These are phyloP conservation scores for Aspergillus sp. DNA, from an alignment of 2,329 filamentous ascomycete species.

Conservation along the genomic window DNA sequence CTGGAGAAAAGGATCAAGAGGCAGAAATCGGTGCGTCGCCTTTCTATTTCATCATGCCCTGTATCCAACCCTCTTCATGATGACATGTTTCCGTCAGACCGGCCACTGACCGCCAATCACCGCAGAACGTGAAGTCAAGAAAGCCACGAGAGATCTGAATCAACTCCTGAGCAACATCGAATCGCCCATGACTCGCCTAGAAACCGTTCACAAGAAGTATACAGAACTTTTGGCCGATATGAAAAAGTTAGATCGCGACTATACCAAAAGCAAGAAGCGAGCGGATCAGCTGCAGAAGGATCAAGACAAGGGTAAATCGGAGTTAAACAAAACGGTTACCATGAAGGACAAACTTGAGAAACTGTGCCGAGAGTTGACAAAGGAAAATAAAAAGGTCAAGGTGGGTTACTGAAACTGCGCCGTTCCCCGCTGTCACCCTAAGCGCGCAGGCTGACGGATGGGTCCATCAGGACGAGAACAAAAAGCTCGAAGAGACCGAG, in stretches of 20 bases:
- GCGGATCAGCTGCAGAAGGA: constrained; percentile 95
- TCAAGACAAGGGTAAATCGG: constrained; percentile 83
- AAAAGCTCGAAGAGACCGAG: constrained; percentile 82
- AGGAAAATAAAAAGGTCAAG: constrained; percentile 98
- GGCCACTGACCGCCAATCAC: constrained; percentile 25
- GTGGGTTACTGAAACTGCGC: constrained; percentile 47
- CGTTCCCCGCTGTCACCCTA: too few species aligned
- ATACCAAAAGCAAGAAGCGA: constrained; percentile 92
- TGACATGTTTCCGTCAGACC: constrained; percentile 8
- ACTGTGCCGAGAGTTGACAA: constrained; percentile 86
- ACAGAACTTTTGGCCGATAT: constrained; percentile 89
- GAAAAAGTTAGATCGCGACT: constrained; percentile 92
- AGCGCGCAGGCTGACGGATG: constrained; percentile 12
- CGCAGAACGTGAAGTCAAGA: constrained; percentile 87
- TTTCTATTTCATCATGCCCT: constrained; percentile 4
- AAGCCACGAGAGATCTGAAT: constrained; percentile 86
- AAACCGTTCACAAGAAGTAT: constrained; percentile 85
- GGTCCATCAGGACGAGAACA: constrained; percentile 74
- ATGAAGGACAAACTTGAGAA: constrained; percentile 98
- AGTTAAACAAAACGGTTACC: constrained; percentile 83
- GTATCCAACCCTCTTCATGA: constrained; percentile 14
- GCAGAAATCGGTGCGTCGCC: constrained; percentile 79
- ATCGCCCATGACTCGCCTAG: constrained; percentile 87
- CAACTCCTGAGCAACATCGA: constrained; percentile 84
- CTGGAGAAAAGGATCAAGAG: constrained; percentile 92